Base-by-base conservation (phyloP, 495 filamentous ascomycete genomes). In the Xylaria bambusicola region DNA sequence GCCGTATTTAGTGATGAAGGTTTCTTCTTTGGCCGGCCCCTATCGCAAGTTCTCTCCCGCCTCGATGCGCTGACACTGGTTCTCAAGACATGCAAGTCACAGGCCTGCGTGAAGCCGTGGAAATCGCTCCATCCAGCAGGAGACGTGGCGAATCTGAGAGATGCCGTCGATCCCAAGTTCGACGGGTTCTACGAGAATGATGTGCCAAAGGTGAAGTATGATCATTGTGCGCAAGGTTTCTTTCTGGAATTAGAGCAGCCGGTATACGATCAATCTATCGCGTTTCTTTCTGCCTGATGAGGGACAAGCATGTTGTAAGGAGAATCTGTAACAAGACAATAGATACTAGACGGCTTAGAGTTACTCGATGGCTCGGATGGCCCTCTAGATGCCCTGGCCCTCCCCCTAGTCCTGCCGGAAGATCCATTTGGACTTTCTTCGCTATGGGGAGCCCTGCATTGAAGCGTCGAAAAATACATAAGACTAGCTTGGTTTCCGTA, bases 21-120 rank as follows among this genome's bases (percentile, higher is more conserved):
- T 2, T 12, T 12, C 21, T 41, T 53, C 33, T 38, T 36, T 27
- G 71, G 74, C 3, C 38, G 38, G 8, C 36, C 33, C 1, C 60
- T 77, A 1, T 54, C 75, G 6, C 49, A 52, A 17, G 74, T 80
- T 9, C 67, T 83, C 0, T 41, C 48, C 13, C 75, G 81, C 3
- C 67, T 82, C 0, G 78, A 84, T 56, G 77, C 77, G 1, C 63
- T 83, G 0, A 70, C 83, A 0, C 61, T 84, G 27, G 78, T 83
- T 0, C 65, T 79, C 5, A 83, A 84, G 52, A 80, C 78, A 12
- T 84, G 82, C 70, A 69, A 77, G 45, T 74, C 72, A 0, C 35
- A 36, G 7, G 74, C 73, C 0, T 84, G 81, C 57, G 71, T 75
- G 33, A 49, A 76, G 17, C 81, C 81, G 1, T 84, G 81, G 81